Conservation (phyloP, 2,329 filamentous ascomycete species). For the Periconia digitata region DNA sequence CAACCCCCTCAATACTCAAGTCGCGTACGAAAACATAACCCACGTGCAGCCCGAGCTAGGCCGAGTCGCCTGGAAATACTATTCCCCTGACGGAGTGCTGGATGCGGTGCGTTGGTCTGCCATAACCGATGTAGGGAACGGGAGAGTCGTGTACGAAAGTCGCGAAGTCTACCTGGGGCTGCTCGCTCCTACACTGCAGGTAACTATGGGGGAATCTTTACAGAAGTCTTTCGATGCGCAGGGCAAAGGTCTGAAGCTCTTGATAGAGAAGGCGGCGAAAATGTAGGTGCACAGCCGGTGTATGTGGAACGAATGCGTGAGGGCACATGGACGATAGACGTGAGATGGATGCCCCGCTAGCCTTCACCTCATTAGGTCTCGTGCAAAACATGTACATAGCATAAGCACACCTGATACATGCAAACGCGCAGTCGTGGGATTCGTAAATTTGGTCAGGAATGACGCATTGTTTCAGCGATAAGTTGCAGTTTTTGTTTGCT, state of each 20-base stretch:
- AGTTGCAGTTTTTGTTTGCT: background rate
- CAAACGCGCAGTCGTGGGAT: background rate
- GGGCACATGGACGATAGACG: background rate
- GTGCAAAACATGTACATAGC: background rate
- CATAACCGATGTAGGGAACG: constrained; percentile 24
- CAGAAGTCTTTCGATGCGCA: constrained; percentile 32
- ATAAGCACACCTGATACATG: background rate
- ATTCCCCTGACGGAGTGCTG: constrained; percentile 11
- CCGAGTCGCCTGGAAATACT: constrained; percentile 29
- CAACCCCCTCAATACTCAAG: constrained; percentile 23
- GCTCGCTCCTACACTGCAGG: constrained; percentile 16
- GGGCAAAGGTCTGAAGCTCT: constrained; percentile 27
- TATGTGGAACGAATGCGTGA: background rate
- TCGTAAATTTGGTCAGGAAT: background rate
- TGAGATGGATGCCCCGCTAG: background rate
- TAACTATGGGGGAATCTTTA: constrained; percentile 15
- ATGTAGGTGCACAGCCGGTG: no score
- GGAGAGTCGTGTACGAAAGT: constrained; percentile 33
- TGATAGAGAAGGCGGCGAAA: constrained; percentile 14
- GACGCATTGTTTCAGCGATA: background rate
- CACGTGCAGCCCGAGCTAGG: constrained; percentile 27
- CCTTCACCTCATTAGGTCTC: background rate
- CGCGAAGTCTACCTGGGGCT: constrained; percentile 30
- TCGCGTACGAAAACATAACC: constrained; percentile 30
- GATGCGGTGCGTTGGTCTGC: constrained; percentile 32